Evolutionary conservation across 2,329 filamentous ascomycete species (phyloP), one percentile per base, ranked within the genome.

Genomic region (Paracorniculantispora psalliotae): DNA sequence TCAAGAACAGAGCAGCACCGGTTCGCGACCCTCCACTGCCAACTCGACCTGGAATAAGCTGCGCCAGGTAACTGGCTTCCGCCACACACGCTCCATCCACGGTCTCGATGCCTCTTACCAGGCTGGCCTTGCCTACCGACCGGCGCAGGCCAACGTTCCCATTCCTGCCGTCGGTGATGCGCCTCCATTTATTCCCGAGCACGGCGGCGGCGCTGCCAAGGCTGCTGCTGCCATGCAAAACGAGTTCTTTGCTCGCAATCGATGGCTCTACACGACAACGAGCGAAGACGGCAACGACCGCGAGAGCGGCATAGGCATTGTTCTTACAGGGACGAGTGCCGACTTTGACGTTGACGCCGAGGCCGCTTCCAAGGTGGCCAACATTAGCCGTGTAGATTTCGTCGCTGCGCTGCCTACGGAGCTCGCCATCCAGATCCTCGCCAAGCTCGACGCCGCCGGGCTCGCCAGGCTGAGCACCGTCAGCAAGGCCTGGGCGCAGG

Each of bases 221-320:
- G 81, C 84, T 8, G 80, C 84, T 0, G 83, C 81, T 3, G 84
- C 82, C 12, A 76, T 83, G 59, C 82, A 86, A 64, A 84, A 85
- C 64, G 80, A 84, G 55, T 77, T 73, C 48, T 64, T 77, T 6
- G 70, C 69, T 4, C 68, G 71, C 30, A 76, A 75, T 43, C 73
- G 75, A 52, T 77, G 78, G 71, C 67, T 82, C 8, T 68, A 75
- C 9, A 69, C 72, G 4, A 65, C 68, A 21, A 65, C 67, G 1
- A 70, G 68, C 33, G 79, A 83, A 2, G 79, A 81, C 19, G 73
- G 72, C 50, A 83, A 80, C 63, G 84, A 88, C 63, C 75, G 79
- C 26, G 84, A 88, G 71, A 87, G 85, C 64, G 84, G 84, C 21
- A 86, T 88, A 55, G 84, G 83, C 33, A 87, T 88, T 52, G 75